These are phyloP conservation scores for Mycena filopes DNA, from an alignment of 768 basidiomycete genomes.

Conservation along the genomic window DNA sequence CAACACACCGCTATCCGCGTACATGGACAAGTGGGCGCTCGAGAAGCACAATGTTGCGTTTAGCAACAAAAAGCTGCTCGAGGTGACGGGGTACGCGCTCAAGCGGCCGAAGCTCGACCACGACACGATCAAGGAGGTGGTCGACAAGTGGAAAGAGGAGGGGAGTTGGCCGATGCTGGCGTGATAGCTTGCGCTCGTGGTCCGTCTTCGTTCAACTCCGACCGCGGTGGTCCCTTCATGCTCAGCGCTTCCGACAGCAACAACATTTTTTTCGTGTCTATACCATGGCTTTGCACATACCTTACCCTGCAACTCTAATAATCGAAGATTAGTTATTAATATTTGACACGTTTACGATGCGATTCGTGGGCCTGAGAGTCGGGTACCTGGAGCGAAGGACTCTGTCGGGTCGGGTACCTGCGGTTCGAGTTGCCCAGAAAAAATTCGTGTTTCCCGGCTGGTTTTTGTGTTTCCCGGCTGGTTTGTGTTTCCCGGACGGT, in stretches of 20 bases:
- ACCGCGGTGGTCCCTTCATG: no score
- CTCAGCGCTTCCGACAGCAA: no score
- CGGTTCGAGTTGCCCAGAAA: no score
- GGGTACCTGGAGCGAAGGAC: no score
- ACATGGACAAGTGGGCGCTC: conserved; percentile 80
- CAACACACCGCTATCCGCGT: conserved; percentile 79
- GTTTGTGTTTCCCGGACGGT: no score
- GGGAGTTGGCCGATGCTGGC: conserved; percentile 63
- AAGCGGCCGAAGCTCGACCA: conserved; percentile 70
- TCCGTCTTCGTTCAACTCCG: not conserved
- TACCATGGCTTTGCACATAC: conserved; percentile 31
- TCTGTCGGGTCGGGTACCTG: no score
- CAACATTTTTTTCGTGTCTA: conserved; percentile 17
- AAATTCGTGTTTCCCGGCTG: no score
- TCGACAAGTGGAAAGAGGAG: conserved; percentile 86
- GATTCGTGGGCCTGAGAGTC: no score
- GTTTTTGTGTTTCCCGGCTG: no score
- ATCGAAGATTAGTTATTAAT: conserved; percentile 29
- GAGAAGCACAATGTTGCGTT: conserved; percentile 77
- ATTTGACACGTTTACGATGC: conserved; percentile 20
- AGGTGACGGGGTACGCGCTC: conserved; percentile 75
- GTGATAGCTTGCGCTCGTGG: conserved; percentile 13
- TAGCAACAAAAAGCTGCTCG: conserved; percentile 78
- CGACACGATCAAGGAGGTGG: conserved; percentile 71
- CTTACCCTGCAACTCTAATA: conserved; percentile 21